Evolutionary conservation across 192 early-diverging fungal genomes (phyloP).

Genomic region (Lunasporangiospora selenospora): DNA sequence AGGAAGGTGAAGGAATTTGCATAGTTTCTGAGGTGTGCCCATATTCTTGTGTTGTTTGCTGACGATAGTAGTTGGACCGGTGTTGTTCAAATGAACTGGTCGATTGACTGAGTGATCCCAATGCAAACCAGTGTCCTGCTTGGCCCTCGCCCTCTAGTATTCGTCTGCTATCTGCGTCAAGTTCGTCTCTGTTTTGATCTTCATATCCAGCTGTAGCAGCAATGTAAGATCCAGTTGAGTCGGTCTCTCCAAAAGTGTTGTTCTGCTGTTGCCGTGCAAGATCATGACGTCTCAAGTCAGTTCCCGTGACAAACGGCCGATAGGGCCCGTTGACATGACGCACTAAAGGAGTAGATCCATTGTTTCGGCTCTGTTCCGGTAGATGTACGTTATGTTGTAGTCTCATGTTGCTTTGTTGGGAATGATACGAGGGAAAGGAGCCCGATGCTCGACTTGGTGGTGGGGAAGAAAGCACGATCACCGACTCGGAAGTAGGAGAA

Average conservation of each 20-base stretch:
- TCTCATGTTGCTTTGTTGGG: background rate
- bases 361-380: too few relatives aligned
- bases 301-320: slow-evolving; percentile 31
- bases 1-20: too few relatives aligned
- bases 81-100: too few relatives aligned
- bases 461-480: slow-evolving; percentile 32
- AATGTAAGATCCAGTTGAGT: background rate
- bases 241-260: background rate
- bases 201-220: too few relatives aligned
- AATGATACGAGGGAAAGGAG: background rate
- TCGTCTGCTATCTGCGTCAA: slow-evolving; percentile 1
- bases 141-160: background rate
- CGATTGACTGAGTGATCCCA: slow-evolving; percentile 7
- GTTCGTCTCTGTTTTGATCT: background rate
- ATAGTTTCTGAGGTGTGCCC: too few relatives aligned
- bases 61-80: too few relatives aligned
- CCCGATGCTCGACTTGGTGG: slow-evolving; percentile 18
- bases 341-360: background rate
- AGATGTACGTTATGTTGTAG: background rate
- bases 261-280: slow-evolving; percentile 5
- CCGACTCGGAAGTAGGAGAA: slow-evolving; percentile 22
- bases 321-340: slow-evolving; percentile 12
- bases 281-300: slow-evolving; percentile 1
- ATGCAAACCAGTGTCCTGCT: slow-evolving; percentile 19
- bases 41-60: too few relatives aligned